Evolutionary conservation across 495 filamentous ascomycete species (phyloP).

Genomic region (Podospora appendiculata): DNA sequence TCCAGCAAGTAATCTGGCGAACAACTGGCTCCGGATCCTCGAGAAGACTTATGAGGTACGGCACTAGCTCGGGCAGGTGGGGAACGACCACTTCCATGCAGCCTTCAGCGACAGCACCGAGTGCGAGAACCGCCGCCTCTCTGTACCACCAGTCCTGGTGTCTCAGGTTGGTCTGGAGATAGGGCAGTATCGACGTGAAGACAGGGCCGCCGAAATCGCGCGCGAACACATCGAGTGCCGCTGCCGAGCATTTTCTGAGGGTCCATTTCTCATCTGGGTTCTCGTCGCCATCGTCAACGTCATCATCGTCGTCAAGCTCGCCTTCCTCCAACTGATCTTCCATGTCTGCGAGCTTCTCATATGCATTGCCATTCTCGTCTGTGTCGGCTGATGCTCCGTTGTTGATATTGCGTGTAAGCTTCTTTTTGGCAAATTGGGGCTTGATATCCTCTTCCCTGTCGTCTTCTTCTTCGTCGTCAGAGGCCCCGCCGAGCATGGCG

Average conservation of each 20-base stretch:
- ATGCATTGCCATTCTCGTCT: constrained; percentile 40
- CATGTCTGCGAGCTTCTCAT: constrained; percentile 41
- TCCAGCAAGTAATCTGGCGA: constrained; percentile 96
- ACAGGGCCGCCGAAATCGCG: constrained; percentile 81
- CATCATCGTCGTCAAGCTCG: constrained; percentile 58
- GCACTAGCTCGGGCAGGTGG: constrained; percentile 83
- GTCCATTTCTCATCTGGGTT: constrained; percentile 95
- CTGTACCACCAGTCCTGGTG: constrained; percentile 87
- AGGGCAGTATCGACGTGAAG: constrained; percentile 85
- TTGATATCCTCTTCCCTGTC: constrained; percentile 89
- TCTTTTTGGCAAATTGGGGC: constrained; percentile 79
- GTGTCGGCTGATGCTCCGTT: constrained; percentile 47
- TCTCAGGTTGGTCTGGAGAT: constrained; percentile 81
- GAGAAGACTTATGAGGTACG: constrained; percentile 81
- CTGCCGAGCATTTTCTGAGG: constrained; percentile 93
- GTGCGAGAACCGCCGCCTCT: constrained; percentile 88
- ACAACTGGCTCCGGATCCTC: constrained; percentile 87
- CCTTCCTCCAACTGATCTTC: constrained; percentile 83
- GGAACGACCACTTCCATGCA: constrained; percentile 86
- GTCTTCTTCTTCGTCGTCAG: constrained; percentile 86
- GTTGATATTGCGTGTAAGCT: constrained; percentile 39
- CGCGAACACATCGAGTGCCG: constrained; percentile 89
- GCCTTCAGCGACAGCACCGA: constrained; percentile 92
- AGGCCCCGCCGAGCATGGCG: constrained; percentile 67
- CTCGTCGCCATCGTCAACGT: constrained; percentile 58